Evolutionary conservation across 805 yeast genomes (phyloP), one percentile per base, ranked within the genome.

Genomic region (Cyberlindnera mrakii): DNA sequence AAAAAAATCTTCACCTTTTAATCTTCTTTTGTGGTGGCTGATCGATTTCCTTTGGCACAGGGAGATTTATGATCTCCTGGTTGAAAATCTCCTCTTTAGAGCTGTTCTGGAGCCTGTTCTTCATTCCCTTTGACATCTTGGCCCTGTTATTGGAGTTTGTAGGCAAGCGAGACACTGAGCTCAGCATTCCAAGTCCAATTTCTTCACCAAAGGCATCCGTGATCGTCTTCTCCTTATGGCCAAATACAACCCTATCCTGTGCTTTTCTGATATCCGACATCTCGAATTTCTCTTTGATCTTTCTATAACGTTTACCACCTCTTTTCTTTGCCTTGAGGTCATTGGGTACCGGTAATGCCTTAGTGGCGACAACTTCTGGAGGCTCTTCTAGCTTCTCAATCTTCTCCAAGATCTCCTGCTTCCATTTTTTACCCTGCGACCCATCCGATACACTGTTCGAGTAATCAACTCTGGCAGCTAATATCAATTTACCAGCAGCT

Each of bases 181-280:
- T 62, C 16, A 59, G 49, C 87, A 86, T 78, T 3, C 96, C 96
- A 39, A 88, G 55, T 0, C 96, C 96, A 29, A 84, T 67, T 54
- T 87, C 96, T 41, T 86, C 89, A 10, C 95, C 95, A 57, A 68
- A 82, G 0, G 78, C 70, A 48, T 84, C 89, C 47, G 68, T 66
- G 3, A 71, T 66, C 1, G 81, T 72, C 17, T 72, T 77, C 57
- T 87, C 96, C 48, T 72, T 70, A 52, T 80, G 74, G 6, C 95
- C 96, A 65, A 91, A 90, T 34, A 73, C 83, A 77, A 90, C 74
- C 55, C 85, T 77, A 59, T 91, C 89, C 55, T 87, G 96, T 3
- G 95, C 84, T 50, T 79, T 82, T 30, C 89, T 80, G 35, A 85
- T 59, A 42, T 89, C 95, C 0, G 96, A 82, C 72, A 85, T 74